These are phyloP conservation scores for Carnegiea gigantea DNA, from an alignment of 179 eudicot species.

Conservation along the genomic window DNA sequence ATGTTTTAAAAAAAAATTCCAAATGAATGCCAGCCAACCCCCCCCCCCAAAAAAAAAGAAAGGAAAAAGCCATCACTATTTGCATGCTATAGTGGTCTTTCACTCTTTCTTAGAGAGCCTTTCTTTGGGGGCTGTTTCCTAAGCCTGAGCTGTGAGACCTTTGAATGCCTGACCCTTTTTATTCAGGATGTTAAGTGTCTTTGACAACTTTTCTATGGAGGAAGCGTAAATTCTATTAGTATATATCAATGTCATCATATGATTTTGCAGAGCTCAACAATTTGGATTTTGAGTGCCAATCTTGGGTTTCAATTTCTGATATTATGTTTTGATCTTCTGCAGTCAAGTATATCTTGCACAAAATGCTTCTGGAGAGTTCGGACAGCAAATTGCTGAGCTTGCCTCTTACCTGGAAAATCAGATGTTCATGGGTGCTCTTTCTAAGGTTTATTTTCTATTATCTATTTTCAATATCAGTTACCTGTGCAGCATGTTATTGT, in stretches of 20 bases:
- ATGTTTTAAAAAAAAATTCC: too few species aligned
- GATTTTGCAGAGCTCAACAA: not conserved
- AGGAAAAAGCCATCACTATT: not conserved
- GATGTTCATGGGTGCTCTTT: slow-evolving; percentile 28
- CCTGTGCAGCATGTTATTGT: not conserved
- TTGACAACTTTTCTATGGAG: not conserved
- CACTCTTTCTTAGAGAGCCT: not conserved
- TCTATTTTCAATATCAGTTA: not conserved
- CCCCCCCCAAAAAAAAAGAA: not conserved
- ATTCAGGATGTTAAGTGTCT: not conserved
- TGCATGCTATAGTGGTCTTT: not conserved
- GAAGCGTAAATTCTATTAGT: not conserved
- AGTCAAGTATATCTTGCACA: slow-evolving; percentile 33
- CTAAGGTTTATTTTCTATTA: slow-evolving; percentile 31
- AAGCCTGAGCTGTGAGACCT: not conserved
- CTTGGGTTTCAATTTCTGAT: not conserved
- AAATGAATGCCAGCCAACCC: not conserved
- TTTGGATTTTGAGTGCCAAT: not conserved
- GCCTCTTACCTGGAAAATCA: slow-evolving; percentile 31
- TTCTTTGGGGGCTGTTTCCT: not conserved
- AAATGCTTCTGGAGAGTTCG: slow-evolving; percentile 16
- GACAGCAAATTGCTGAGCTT: slow-evolving; percentile 18
- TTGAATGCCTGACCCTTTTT: not conserved
- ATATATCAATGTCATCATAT: slow-evolving; percentile 1
- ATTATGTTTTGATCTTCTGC: slow-evolving; percentile 17